Evolutionary conservation across 345 rosid genomes (phyloP), one percentile per base, ranked within the genome.

Genomic region (Sapria himalayana): DNA sequence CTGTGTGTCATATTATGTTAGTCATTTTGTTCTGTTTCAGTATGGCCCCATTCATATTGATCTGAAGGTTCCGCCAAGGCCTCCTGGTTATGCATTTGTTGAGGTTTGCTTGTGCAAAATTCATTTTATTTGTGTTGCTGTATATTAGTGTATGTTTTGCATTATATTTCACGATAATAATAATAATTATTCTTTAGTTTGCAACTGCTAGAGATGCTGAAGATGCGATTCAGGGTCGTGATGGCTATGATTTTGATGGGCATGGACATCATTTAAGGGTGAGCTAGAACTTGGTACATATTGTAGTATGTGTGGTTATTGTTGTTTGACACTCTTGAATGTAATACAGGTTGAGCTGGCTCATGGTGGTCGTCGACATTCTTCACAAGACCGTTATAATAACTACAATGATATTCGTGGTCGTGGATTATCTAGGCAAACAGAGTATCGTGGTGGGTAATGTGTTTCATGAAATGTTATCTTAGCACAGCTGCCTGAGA

Each of bases 1-100:
- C 7, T 22, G 13, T 31, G 9, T 19, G 21, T 11, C 15, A 10
- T 37, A 15, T 29, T 7, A 16, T 23, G 9, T 9, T n/a, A 20
- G 23, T 6, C 11, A 10, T 22, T 7, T 34, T 24, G 13, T 22
- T 4, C 9, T 5, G 18, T 46, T 51, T 19, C 46, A 52, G 58
- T 59, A 52, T 48, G 64, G 64, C 2, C 43, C 45, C n/a, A 33
- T 59, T 4, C 58, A 59, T 24, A 77, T 91, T 29, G 99, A 84
- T 40, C 61, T 91, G 73, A 91, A 91, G 66, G 63, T 84, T 53
- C 99, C 99, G 25, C 99, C 95, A 25, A 74, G 99, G 60, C 95
- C 99, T 37, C 99, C 95, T n/a, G 95, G 95, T 56, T 91, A 91
- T 75, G 95, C 95, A 13, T 91, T 91, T 50, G 92, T 91, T 13